Percentiles rank a stretch among this genome's conserved stretches.
Evolutionary conservation across 2,329 filamentous ascomycete genomes (phyloP).

Genomic region (Ophiosphaerella herpotricha): DNA sequence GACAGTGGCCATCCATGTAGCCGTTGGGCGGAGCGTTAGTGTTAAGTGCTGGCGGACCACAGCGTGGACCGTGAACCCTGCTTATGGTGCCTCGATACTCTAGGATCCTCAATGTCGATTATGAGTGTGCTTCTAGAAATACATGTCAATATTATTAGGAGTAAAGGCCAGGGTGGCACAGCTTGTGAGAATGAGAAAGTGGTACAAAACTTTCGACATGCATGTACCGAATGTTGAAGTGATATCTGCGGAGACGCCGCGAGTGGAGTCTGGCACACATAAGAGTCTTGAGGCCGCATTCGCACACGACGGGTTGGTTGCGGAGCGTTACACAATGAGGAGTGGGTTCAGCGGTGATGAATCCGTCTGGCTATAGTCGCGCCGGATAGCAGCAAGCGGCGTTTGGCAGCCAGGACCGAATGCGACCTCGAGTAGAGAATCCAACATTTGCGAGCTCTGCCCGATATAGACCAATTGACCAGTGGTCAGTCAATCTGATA

Average conservation of each 20-base stretch:
- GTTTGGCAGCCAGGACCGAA: slow-evolving; percentile 10
- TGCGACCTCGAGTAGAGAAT: slow-evolving; percentile 9
- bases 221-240: slow-evolving; percentile 26
- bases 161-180: slow-evolving; percentile 37
- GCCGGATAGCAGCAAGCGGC: slow-evolving; percentile 13
- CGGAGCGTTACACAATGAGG: slow-evolving; percentile 31
- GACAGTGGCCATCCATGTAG: slow-evolving; percentile 24
- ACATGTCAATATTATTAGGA: slow-evolving; percentile 36
- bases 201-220: slow-evolving; percentile 36
- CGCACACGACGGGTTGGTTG: slow-evolving; percentile 33
- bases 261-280: slow-evolving; percentile 25
- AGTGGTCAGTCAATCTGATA: slow-evolving; percentile 4
- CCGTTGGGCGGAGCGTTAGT: slow-evolving; percentile 26
- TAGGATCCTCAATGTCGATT: slow-evolving; percentile 23
- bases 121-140: slow-evolving; percentile 28
- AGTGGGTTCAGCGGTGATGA: slow-evolving; percentile 23
- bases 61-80: slow-evolving; percentile 27
- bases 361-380: slow-evolving; percentile 18
- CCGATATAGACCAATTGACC: too few species aligned
- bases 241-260: slow-evolving; percentile 21
- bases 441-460: slow-evolving; percentile 18
- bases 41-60: slow-evolving; percentile 32
- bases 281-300: slow-evolving; percentile 21
- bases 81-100: slow-evolving; percentile 20
- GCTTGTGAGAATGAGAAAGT: slow-evolving; percentile 33